Evolutionary conservation across 192 early-diverging fungal species (phyloP).

Genomic region (Jimgerdemannia flammicorona): DNA sequence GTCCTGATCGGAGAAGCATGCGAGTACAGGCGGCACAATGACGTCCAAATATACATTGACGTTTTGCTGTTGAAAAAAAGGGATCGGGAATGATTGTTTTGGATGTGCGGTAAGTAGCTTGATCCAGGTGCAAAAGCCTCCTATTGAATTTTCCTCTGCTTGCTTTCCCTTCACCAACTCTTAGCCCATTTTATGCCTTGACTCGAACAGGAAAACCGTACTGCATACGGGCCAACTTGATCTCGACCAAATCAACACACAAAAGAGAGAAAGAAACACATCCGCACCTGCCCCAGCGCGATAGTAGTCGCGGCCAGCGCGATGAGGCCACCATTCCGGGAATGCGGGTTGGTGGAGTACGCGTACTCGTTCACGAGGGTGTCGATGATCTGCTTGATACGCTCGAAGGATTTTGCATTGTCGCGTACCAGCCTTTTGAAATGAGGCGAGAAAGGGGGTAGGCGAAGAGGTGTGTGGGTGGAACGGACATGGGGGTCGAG

Average conservation of each 20-base stretch:
- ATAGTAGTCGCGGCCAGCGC: slow-evolving; percentile 86
- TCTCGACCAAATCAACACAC: too few relatives aligned
- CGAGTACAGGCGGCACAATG: slow-evolving; percentile 92
- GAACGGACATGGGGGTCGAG: slow-evolving; percentile 27
- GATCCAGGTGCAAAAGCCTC: too few relatives aligned
- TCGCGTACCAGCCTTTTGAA: slow-evolving; percentile 59
- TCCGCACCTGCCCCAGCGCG: slow-evolving; percentile 71
- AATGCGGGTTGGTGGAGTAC: slow-evolving; percentile 79
- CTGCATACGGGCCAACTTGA: too few relatives aligned
- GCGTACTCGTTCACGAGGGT: slow-evolving; percentile 85
- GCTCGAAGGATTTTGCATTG: slow-evolving; percentile 51
- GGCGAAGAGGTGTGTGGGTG: slow-evolving; percentile 1
- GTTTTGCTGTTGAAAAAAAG: slow-evolving; percentile 23
- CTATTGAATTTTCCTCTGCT: too few relatives aligned
- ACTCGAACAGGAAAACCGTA: too few relatives aligned
- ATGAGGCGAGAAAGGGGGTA: background rate
- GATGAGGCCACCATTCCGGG: slow-evolving; percentile 92
- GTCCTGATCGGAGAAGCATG: slow-evolving; percentile 91
- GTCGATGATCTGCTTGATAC: slow-evolving; percentile 69
- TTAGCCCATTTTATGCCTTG: too few relatives aligned
- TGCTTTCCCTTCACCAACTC: too few relatives aligned
- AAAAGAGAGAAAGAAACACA: slow-evolving; percentile 1
- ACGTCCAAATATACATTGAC: slow-evolving; percentile 63
- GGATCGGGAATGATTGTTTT: background rate
- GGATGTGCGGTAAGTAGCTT: background rate